Evolutionary conservation across 2,329 filamentous ascomycete species (phyloP).

Genomic region (Aspergillus sp.): DNA sequence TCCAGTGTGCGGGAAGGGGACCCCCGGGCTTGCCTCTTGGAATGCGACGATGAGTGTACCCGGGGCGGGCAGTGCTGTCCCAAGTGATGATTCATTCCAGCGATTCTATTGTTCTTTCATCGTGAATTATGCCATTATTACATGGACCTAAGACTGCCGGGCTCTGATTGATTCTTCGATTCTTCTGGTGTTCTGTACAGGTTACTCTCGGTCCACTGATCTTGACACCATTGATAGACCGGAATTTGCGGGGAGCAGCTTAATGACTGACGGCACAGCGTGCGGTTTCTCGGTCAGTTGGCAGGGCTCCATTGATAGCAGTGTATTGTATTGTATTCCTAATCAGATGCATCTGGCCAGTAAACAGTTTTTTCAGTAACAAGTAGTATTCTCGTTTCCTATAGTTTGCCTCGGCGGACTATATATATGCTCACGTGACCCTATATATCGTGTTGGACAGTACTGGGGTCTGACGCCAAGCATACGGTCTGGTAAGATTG

Average conservation of each 20-base stretch:
- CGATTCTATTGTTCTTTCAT: conserved; percentile 2
- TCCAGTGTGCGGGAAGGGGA: conserved; percentile 30
- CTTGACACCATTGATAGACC: not conserved
- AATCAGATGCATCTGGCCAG: no score
- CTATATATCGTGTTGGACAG: no score
- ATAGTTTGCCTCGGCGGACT: no score
- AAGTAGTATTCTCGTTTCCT: no score
- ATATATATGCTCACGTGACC: no score
- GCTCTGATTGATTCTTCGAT: not conserved
- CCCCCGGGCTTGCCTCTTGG: conserved; percentile 35
- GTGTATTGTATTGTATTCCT: no score
- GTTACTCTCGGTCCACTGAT: not conserved
- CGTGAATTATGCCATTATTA: conserved; percentile 3
- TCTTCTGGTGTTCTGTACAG: not conserved
- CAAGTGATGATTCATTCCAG: conserved; percentile 14
- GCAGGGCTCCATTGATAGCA: no score
- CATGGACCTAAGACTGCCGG: not conserved
- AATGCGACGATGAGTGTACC: conserved; percentile 39
- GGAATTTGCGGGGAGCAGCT: not conserved
- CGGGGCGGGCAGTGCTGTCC: conserved; percentile 34
- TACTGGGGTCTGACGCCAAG: no score
- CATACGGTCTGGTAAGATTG: no score
- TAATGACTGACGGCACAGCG: not conserved
- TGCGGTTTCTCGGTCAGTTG: no score
- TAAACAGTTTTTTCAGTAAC: no score